These are phyloP conservation scores for Trichoderma sp. DNA, from an alignment of 2,329 filamentous ascomycete genomes.

Conservation along the genomic window DNA sequence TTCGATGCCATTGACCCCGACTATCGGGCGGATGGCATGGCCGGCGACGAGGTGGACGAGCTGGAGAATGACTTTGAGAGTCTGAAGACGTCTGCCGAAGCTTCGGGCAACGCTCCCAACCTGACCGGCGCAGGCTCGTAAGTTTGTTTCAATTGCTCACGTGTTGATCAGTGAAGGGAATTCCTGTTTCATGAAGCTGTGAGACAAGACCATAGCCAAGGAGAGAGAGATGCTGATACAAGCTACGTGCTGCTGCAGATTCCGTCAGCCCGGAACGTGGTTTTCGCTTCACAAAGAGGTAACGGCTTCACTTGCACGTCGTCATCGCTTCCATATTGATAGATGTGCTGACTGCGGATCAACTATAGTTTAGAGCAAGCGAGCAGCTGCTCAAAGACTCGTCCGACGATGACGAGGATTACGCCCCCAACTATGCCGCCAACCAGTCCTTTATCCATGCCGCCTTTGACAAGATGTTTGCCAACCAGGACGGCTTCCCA, in stretches of 20 bases:
- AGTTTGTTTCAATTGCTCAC: not conserved
- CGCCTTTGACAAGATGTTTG: constrained; percentile 64
- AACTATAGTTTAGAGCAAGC: constrained; percentile 52
- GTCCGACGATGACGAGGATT: constrained; percentile 60
- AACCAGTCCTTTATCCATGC: constrained; percentile 57
- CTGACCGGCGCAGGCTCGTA: not conserved
- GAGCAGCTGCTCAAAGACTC: constrained; percentile 56
- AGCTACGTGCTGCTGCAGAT: constrained; percentile 13
- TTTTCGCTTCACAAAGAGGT: constrained; percentile 59
- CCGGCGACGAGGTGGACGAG: constrained; percentile 58
- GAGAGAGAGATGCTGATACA: not conserved
- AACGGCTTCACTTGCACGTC: constrained; percentile 4
- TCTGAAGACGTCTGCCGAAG: constrained; percentile 57
- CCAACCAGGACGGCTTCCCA: constrained; percentile 59
- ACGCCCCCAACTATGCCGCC: constrained; percentile 39
- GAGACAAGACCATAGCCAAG: not conserved
- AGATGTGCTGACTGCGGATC: constrained; percentile 18
- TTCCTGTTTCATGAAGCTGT: not conserved
- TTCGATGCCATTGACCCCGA: constrained; percentile 69
- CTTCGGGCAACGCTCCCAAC: constrained; percentile 38
- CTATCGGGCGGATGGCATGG: constrained; percentile 37
- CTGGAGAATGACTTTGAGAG: constrained; percentile 60
- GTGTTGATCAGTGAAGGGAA: not conserved
- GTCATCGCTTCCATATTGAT: not conserved
- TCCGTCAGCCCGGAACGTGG: constrained; percentile 40